phyloP scores from a whole-genome alignment of 768 basidiomycete species.

The Xerocomus potaroensis region DNA sequence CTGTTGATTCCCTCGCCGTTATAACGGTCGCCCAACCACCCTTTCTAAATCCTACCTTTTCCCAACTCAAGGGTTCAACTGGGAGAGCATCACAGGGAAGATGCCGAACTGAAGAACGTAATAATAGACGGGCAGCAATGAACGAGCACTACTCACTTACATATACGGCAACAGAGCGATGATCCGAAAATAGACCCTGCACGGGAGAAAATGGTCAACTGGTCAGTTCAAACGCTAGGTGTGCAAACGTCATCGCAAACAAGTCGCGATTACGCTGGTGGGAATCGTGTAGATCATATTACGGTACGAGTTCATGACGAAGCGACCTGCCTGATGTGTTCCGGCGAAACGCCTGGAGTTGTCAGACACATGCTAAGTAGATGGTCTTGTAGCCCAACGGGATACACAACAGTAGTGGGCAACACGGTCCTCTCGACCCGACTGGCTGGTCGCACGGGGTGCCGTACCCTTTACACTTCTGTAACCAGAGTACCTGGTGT shows the following conservation, averaged over 20 bases:
- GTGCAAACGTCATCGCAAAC: neutral
- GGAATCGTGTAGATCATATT: neutral
- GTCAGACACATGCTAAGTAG: conserved; percentile 11
- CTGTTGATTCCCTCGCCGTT: too few relatives aligned
- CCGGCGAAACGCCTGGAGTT: neutral
- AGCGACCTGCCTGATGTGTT: neutral
- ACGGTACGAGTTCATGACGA: neutral
- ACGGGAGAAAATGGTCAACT: neutral
- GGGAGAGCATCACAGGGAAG: neutral
- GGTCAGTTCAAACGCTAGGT: neutral
- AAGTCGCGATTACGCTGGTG: neutral
- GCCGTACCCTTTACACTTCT: neutral
- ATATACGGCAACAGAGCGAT: neutral
- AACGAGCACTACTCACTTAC: neutral
- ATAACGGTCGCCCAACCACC: too few relatives aligned
- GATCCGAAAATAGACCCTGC: neutral
- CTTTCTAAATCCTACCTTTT: neutral
- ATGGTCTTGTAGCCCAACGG: conserved; percentile 9
- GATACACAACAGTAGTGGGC: conserved; percentile 10
- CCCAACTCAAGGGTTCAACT: neutral
- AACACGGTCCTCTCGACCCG: conserved; percentile 16
- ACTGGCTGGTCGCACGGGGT: conserved; percentile 13
- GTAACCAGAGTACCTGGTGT: neutral
- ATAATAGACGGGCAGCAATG: neutral
- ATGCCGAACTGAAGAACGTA: neutral